phyloP scores from a whole-genome alignment of 2,329 filamentous ascomycete genomes.

The Beauveria varroae region DNA sequence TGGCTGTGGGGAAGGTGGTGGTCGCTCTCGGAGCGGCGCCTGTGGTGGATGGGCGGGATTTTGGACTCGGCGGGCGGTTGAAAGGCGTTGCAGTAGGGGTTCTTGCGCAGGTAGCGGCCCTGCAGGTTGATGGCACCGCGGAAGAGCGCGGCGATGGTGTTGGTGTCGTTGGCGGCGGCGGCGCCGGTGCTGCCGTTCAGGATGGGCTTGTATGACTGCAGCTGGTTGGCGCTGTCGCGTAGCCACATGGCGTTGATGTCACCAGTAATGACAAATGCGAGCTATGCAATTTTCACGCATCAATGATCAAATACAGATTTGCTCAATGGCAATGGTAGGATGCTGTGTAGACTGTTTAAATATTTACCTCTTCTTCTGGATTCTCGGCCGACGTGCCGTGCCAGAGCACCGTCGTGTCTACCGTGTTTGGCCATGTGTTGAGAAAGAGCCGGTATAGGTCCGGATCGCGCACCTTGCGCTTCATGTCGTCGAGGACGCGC shows the following conservation, averaged over 20 bases:
- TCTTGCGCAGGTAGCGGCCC: slow-evolving; percentile 58
- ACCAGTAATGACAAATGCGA: slow-evolving; percentile 76
- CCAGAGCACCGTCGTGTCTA: slow-evolving; percentile 68
- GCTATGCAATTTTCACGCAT: slow-evolving; percentile 19
- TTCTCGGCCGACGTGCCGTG: slow-evolving; percentile 51
- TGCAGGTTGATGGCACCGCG: slow-evolving; percentile 72
- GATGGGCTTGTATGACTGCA: slow-evolving; percentile 64
- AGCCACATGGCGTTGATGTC: slow-evolving; percentile 94
- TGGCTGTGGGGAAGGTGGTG: not conserved
- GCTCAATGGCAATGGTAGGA: too few species aligned
- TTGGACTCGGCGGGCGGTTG: slow-evolving; percentile 72
- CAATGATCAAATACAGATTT: slow-evolving; percentile 17
- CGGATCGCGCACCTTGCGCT: slow-evolving; percentile 63
- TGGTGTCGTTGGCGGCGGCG: slow-evolving; percentile 32
- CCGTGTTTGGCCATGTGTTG: slow-evolving; percentile 67
- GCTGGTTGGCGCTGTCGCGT: slow-evolving; percentile 75
- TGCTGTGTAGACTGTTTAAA: not conserved
- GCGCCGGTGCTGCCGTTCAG: slow-evolving; percentile 44
- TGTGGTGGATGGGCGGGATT: slow-evolving; percentile 19
- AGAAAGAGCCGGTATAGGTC: slow-evolving; percentile 65
- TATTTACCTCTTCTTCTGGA: slow-evolving; percentile 47
- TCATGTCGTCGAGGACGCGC: slow-evolving; percentile 63
- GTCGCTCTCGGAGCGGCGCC: slow-evolving; percentile 10
- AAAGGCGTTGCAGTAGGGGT: slow-evolving; percentile 90
- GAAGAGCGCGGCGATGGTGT: slow-evolving; percentile 55